Evolutionary conservation across 129 eudicot species (phyloP), one percentile per base, ranked within the genome.

Genomic region (Erigeron canadensis): DNA sequence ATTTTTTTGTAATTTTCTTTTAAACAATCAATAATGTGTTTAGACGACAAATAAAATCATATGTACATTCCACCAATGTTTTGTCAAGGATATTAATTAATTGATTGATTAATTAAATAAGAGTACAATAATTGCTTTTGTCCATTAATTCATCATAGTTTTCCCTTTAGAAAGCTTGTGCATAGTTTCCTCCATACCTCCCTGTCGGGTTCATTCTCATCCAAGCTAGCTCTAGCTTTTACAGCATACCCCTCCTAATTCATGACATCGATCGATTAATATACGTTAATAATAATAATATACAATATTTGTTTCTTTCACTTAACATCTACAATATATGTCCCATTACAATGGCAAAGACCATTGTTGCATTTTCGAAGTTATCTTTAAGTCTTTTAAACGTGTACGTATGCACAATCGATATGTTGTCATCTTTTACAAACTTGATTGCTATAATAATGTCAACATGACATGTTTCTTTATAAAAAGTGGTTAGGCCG

Each of bases 121-220:
- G 73, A 71, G 44, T 54, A 71, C 67, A 76, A 28, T 76, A 58
- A 76, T 22, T 10, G 40, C 12, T 19, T 42, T 0, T 10, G 19
- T 39, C 7, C 10, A 40, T n/a, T 34, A 21, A 4, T n/a, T 66
- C 22, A 76, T 88, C 90, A 87, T 66, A 84, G 69, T 81, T 88
- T 84, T 12, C 93, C 95, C 82, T 94, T 94, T 69, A 94, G 86
- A 81, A 94, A 94, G 79, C 79, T 79, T 66, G 82, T 83, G 81
- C 98, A 89, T 53, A 94, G 72, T 60, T 89, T 87, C 80, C 83
- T 89, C 90, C 89, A 90, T 37, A 90, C 83, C 56, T 94, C 95
- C 73, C 82, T 77, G 66, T 94, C 96, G 11, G 98, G 95, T 28
- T 87, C 98, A 45, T 59, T 13, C n/a, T 77, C 76, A 47, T 82